Evolutionary conservation across 495 filamentous ascomycete genomes (phyloP), one percentile per base, ranked within the genome.

Genomic region (Podospora pseudopauciseta): DNA sequence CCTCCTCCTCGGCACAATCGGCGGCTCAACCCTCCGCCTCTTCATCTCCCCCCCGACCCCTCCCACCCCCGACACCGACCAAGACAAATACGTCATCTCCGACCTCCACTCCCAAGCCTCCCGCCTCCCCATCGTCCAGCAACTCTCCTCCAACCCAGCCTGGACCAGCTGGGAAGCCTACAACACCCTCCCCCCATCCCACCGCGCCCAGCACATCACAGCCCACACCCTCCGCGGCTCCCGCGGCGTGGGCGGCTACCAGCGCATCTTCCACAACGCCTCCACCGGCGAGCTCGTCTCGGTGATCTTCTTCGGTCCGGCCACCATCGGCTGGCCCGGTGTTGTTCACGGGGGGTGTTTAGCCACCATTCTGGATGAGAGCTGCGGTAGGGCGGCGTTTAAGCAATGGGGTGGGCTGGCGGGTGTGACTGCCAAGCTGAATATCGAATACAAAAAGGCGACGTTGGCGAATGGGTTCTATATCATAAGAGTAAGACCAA

Each of bases 301-400:
- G 18, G 79, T 94, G 18, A 80, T 93, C 19, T 90, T 80, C 74
- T 85, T 94, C 55, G 92, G 92, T 34, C 59, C 74, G 0, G 86
- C 81, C 16, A 73, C 88, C 23, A 80, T 86, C 39, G 91, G 92
- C 2, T 94, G 90, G 90, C 91, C 91, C n/a, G 85, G 85, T 2
- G 80, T 92, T 23, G 87, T 90, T 63, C 92, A 96, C 78, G 92
- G 92, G 19, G 92, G 92, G 19, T 82, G 84, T 2, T 81, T 92
- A 53, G 91, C 87, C 4, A 93, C 90, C 0, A 73, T 93, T 7
- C 76, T 94, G 39, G 90, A 92, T 75, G 92, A 96, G 78, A 80
- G 78, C 18, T 78, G 88, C 64, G 86, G 83, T 6, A 74, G 86
- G 26, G 82, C 82, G 55, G 86, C 86, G 16, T 79, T 86, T 54